Percentiles rank a stretch among this genome's conserved stretches.
Evolutionary conservation across 257 asterid species (phyloP).

Genomic region (Ilex asprella): DNA sequence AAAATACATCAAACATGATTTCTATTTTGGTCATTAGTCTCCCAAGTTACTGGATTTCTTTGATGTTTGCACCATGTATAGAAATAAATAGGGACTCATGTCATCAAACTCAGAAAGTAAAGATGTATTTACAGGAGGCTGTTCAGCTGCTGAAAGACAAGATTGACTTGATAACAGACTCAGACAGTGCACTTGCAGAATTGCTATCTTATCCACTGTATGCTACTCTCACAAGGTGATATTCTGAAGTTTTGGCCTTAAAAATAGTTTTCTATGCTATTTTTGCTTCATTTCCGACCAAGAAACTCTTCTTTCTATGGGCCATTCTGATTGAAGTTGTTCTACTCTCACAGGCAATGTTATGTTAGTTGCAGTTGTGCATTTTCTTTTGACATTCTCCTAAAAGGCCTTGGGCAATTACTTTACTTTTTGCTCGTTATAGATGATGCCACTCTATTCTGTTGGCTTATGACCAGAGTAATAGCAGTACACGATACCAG

Average conservation of each 20-base stretch:
- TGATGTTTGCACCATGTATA: neutral
- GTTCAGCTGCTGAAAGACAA: conserved; percentile 80
- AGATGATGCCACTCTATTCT: no score
- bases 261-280: neutral
- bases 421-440: no score
- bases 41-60: neutral
- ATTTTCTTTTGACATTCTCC: no score
- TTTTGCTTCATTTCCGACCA: neutral
- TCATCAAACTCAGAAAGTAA: neutral
- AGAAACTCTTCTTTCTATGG: neutral
- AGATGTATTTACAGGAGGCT: conserved; percentile 60
- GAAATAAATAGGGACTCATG: neutral
- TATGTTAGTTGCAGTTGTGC: no score
- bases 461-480: no score
- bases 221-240: conserved; percentile 64
- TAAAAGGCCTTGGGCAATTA: no score
- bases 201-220: conserved; percentile 73
- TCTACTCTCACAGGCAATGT: no score
- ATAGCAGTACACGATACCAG: no score
- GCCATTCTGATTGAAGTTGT: neutral
- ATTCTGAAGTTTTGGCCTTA: conserved; percentile 7
- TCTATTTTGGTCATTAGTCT: no score
- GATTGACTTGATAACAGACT: conserved; percentile 74
- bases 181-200: conserved; percentile 57
- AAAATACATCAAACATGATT: no score